A percentile compares a stretch with the other conserved stretches of the same genome.
Conservation (phyloP, 306 rosid species). For the Hippophae rhamnoides region DNA sequence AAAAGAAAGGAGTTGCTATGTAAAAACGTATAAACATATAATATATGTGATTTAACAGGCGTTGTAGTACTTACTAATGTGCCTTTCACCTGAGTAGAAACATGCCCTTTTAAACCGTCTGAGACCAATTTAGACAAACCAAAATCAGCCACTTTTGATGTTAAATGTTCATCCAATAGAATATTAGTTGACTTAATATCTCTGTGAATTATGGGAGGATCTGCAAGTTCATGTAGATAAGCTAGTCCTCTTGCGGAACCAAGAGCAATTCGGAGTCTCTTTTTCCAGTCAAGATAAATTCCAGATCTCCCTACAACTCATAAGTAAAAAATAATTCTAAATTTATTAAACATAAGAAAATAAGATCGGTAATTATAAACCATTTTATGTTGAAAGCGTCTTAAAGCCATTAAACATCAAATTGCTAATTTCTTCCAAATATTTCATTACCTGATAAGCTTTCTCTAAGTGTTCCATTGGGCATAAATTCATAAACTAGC, state of each 20-base stretch:
- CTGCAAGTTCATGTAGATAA: constrained; percentile 12
- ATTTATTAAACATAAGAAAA: neutral
- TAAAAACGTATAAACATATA: neutral
- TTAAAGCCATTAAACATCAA: neutral
- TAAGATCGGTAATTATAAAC: neutral
- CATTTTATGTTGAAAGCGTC: neutral
- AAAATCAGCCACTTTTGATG: constrained; percentile 17
- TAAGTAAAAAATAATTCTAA: neutral
- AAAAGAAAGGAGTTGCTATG: neutral
- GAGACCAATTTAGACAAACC: constrained; percentile 8
- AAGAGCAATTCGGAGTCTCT: constrained; percentile 9
- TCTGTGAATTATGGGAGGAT: constrained; percentile 12
- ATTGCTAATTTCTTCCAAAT: neutral
- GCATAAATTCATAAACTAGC: constrained; percentile 15
- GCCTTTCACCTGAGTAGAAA: constrained; percentile 11
- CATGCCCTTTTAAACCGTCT: neutral
- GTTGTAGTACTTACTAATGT: constrained; percentile 8
- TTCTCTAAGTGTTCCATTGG: constrained; percentile 10
- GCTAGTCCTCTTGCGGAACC: constrained; percentile 15
- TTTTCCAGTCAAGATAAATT: constrained; percentile 5
- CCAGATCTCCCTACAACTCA: constrained; percentile 4
- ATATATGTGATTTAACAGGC: neutral
- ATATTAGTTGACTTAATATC: constrained; percentile 16
- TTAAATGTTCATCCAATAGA: constrained; percentile 15
- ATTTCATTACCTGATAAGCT: constrained; percentile 7